Base-by-base conservation (phyloP, 2,329 filamentous ascomycete genomes). In the Aspergillus fumigatus region DNA sequence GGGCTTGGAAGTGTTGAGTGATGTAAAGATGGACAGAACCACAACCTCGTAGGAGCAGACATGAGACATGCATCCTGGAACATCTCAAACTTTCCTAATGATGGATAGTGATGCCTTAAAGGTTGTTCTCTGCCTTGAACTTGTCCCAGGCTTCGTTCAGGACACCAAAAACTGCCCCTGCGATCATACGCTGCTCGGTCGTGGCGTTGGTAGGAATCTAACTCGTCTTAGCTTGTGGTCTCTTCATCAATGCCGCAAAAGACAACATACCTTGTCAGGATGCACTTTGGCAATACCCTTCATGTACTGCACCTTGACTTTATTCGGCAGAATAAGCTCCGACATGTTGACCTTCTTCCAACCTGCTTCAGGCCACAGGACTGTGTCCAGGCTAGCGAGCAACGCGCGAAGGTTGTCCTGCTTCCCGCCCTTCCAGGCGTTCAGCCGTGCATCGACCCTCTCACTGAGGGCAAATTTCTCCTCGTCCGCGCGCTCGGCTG, bases 221-320 rank as follows among this genome's bases (percentile, higher is more conserved):
- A 25, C n/a, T 10, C 8, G 11, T 62, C 59, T 54, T 52, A 57
- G n/a, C 17, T 45, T 45, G 21, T 27, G 41, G 49, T 23, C 3
- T 48, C 9, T 21, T 14, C 21, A 10, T 26, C 48, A 23, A 10
- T 55, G 40, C 8, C 26, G 32, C 26, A 53, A 17, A 58, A 57
- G 58, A 19, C 59, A 64, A 74, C 85, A 75, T 81, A 97, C 94
- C 88, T 99, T 99, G 74, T 99, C 94, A 59, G 94, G 94, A 81
- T 99, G 94, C 65, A 94, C 94, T 81, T 97, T 97, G 10, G 88
- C 90, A 82, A 99, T 97, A 5, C 93, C 94, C 83, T 96, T 97
- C 94, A 99, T 97, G 72, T 99, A 99, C 58, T 89, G 82, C 62
- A 99, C 88, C 84, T 99, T 99, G 73, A 97, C 94, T 80, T 93